phyloP scores from a whole-genome alignment of 345 rosid species.

The Pistacia atlantica region DNA sequence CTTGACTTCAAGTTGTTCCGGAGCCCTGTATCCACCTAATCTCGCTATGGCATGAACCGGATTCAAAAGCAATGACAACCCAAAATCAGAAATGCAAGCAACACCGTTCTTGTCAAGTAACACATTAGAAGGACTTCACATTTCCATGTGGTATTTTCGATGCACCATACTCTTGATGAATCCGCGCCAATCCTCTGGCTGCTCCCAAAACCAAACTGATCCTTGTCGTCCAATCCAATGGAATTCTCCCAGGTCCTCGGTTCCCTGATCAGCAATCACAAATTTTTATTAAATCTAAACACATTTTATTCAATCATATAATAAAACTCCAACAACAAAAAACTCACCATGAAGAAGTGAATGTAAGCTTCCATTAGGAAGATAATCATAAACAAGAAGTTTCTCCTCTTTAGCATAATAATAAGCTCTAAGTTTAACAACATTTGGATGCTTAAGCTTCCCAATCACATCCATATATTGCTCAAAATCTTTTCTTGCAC shows the following conservation, averaged over 20 bases:
- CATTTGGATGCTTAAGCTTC: conserved; percentile 71
- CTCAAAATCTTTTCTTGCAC: conserved; percentile 86
- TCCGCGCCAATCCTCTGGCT: conserved; percentile 79
- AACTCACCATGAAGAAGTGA: conserved; percentile 83
- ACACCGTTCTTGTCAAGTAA: conserved; percentile 84
- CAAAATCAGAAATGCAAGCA: conserved; percentile 86
- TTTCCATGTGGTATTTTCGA: conserved; percentile 88
- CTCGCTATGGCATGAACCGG: conserved; percentile 88
- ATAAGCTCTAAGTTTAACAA: conserved; percentile 78
- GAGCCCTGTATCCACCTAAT: conserved; percentile 92
- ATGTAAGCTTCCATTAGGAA: conserved; percentile 83
- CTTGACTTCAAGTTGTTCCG: conserved; percentile 82
- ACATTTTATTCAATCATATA: background rate
- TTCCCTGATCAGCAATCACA: conserved; percentile 44
- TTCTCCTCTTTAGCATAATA: conserved; percentile 95
- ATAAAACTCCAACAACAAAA: background rate
- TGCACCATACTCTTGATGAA: conserved; percentile 67
- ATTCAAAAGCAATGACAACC: conserved; percentile 77
- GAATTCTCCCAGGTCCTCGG: conserved; percentile 87
- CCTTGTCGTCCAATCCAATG: conserved; percentile 97
- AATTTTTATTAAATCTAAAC: background rate
- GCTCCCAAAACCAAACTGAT: conserved; percentile 87
- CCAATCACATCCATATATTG: conserved; percentile 94
- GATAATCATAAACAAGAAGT: conserved; percentile 89
- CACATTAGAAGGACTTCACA: conserved; percentile 82